These are phyloP conservation scores for Aspergillus awamori DNA, from an alignment of 2,329 filamentous ascomycete genomes.

Conservation along the genomic window DNA sequence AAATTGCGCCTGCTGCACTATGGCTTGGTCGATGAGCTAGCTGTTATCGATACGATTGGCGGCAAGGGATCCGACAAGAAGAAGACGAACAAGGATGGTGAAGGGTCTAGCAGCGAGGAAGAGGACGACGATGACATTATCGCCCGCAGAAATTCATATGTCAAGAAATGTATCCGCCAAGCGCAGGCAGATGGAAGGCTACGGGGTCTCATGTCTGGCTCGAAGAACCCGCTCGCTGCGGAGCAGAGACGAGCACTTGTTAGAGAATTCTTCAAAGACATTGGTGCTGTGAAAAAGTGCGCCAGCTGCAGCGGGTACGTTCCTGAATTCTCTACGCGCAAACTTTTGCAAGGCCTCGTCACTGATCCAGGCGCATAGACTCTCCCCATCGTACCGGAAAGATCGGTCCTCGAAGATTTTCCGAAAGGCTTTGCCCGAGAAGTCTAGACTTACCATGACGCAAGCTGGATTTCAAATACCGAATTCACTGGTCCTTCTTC, in stretches of 20 bases:
- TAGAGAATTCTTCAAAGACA: constrained; percentile 77
- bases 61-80: constrained; percentile 49
- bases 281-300: constrained; percentile 72
- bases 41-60: constrained; percentile 57
- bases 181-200: constrained; percentile 54
- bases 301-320: constrained; percentile 61
- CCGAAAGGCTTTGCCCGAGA: constrained; percentile 73
- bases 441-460: constrained; percentile 77
- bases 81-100: constrained; percentile 51
- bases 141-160: constrained; percentile 65
- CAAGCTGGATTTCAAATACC: constrained; percentile 67
- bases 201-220: constrained; percentile 49
- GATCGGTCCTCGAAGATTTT: constrained; percentile 94
- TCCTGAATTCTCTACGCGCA: background rate
- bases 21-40: constrained; percentile 73
- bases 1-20: constrained; percentile 84
- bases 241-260: constrained; percentile 76
- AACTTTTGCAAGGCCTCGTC: background rate
- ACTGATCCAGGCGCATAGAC: constrained; percentile 49
- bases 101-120: constrained; percentile 68
- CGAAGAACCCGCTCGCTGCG: constrained; percentile 81
- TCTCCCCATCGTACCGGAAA: constrained; percentile 83
- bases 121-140: constrained; percentile 57
- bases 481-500: constrained; percentile 69
- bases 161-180: constrained; percentile 69